These are phyloP conservation scores for Coleophoma eucalyptorum DNA, from an alignment of 2,329 filamentous ascomycete species.

Conservation along the genomic window DNA sequence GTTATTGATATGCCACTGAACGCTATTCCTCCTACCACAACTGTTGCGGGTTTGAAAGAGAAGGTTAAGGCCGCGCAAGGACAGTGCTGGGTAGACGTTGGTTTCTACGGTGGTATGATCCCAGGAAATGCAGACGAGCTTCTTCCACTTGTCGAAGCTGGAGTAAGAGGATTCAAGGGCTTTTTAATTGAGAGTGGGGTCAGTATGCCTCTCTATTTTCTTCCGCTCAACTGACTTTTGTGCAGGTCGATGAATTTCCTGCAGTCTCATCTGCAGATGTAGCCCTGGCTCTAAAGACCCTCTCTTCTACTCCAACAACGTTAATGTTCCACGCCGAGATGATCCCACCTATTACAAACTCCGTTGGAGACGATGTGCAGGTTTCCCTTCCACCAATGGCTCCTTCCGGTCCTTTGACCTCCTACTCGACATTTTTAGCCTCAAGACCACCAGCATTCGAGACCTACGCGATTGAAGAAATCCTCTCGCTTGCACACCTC, in stretches of 20 bases:
- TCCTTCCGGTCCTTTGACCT: slow-evolving; percentile 67
- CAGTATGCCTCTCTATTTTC: slow-evolving; percentile 34
- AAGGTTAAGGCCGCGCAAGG: slow-evolving; percentile 81
- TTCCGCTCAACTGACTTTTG: slow-evolving; percentile 9
- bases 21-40: slow-evolving; percentile 94
- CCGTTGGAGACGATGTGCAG: slow-evolving; percentile 75
- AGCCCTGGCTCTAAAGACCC: slow-evolving; percentile 70
- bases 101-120: slow-evolving; percentile 93
- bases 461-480: slow-evolving; percentile 84
- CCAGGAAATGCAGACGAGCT: slow-evolving; percentile 83
- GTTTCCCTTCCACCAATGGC: slow-evolving; percentile 64
- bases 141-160: slow-evolving; percentile 74
- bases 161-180: slow-evolving; percentile 94
- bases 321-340: slow-evolving; percentile 99
- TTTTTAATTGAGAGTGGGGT: slow-evolving; percentile 97
- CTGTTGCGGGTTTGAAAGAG: slow-evolving; percentile 73
- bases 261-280: slow-evolving; percentile 82
- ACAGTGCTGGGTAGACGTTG: slow-evolving; percentile 98
- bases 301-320: slow-evolving; percentile 79
- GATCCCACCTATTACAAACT: slow-evolving; percentile 81
- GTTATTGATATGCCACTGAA: slow-evolving; percentile 98
- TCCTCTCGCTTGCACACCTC: slow-evolving; percentile 74
- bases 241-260: slow-evolving; percentile 89
- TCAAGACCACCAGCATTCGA: slow-evolving; percentile 89
- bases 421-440: slow-evolving; percentile 87